Conservation (phyloP, 371 early-diverging fungal species). For the Mortierella sp. region DNA sequence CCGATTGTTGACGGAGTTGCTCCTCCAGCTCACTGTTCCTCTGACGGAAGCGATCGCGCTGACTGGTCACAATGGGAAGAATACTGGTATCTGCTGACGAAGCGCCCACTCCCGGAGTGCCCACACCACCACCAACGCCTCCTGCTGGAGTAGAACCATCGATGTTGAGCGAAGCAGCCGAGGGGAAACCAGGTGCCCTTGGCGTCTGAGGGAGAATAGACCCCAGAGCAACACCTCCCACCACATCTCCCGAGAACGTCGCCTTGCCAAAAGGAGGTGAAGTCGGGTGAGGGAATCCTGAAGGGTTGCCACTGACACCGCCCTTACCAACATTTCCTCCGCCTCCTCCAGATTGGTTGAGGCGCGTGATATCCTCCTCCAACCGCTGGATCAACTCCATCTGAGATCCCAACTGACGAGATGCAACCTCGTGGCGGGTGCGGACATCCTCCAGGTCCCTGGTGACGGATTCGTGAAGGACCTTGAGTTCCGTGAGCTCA, state of each 20-base stretch:
- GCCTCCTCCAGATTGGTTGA: slow-evolving; percentile 58
- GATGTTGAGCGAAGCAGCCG: slow-evolving; percentile 49
- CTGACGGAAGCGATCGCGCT: slow-evolving; percentile 91
- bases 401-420: slow-evolving; percentile 62
- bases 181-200: slow-evolving; percentile 38
- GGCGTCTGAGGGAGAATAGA: slow-evolving; percentile 33
- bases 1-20: slow-evolving; percentile 69
- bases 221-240: slow-evolving; percentile 49
- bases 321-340: slow-evolving; percentile 9
- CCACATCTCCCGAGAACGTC: slow-evolving; percentile 41
- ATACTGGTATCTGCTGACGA: slow-evolving; percentile 68
- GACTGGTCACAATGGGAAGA: slow-evolving; percentile 88
- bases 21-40: slow-evolving; percentile 88
- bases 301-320: slow-evolving; percentile 8
- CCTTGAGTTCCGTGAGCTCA: slow-evolving; percentile 78
- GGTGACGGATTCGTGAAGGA: slow-evolving; percentile 61
- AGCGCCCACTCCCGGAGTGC: neutral
- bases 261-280: slow-evolving; percentile 48
- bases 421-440: slow-evolving; percentile 50
- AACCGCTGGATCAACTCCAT: slow-evolving; percentile 71
- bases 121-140: neutral
- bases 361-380: slow-evolving; percentile 80
- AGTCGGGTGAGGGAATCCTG: slow-evolving; percentile 28
- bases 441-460: slow-evolving; percentile 55
- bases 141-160: slow-evolving; percentile 45